A percentile compares a stretch with the other conserved stretches of the same genome.
These are phyloP conservation scores for Termitomyces eurrhizus DNA, from an alignment of 768 basidiomycete genomes.

Conservation along the genomic window DNA sequence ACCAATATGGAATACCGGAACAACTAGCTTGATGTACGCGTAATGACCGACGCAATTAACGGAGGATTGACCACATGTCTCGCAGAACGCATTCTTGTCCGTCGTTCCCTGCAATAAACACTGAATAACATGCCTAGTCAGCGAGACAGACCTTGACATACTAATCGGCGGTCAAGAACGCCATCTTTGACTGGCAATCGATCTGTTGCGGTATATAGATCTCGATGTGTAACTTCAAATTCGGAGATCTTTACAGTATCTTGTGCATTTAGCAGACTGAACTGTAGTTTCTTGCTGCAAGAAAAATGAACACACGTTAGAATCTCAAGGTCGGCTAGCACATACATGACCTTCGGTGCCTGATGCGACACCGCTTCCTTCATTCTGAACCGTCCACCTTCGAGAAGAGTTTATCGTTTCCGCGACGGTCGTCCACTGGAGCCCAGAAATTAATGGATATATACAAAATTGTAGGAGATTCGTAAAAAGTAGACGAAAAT, in stretches of 20 bases:
- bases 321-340: background rate
- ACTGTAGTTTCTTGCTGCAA: conserved; percentile 90
- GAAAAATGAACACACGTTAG: background rate
- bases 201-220: conserved; percentile 83
- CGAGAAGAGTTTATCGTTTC: background rate
- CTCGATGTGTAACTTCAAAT: conserved; percentile 91
- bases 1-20: conserved; percentile 98
- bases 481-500: background rate
- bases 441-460: background rate
- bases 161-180: conserved; percentile 88
- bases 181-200: conserved; percentile 88
- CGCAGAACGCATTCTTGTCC: conserved; percentile 88
- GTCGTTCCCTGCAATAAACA: conserved; percentile 72
- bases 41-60: conserved; percentile 98
- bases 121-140: background rate
- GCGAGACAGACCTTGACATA: conserved; percentile 31
- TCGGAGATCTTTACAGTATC: conserved; percentile 95
- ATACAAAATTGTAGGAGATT: background rate
- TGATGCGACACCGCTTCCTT: conserved; percentile 80
- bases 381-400: conserved; percentile 36
- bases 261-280: conserved; percentile 89
- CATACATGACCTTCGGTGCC: conserved; percentile 28
- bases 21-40: conserved; percentile 94
- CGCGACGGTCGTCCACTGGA: background rate
- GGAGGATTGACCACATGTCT: conserved; percentile 89